Conservation (phyloP, 2,329 filamentous ascomycete genomes). For the Nigrospora osmanthi region DNA sequence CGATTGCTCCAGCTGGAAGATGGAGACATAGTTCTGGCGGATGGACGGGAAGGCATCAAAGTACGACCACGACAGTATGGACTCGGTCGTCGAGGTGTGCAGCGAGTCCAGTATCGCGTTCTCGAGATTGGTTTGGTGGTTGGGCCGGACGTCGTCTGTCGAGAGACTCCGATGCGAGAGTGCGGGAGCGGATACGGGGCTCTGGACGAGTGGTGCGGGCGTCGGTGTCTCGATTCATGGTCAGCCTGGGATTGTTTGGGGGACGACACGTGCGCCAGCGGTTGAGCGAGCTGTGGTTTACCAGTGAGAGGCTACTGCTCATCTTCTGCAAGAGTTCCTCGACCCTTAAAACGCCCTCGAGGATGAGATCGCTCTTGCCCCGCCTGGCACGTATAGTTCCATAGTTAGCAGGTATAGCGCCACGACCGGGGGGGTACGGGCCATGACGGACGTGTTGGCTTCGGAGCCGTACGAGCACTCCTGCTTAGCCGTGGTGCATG, state of each 20-base stretch:
- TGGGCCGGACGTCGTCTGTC: slow-evolving; percentile 1
- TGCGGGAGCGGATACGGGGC: slow-evolving; percentile 2
- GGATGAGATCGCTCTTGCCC: slow-evolving; percentile 42
- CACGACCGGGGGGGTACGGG: not conserved
- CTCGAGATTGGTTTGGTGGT: slow-evolving; percentile 23
- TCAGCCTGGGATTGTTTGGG: not conserved
- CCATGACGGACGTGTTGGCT: slow-evolving; percentile 32
- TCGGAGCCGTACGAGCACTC: slow-evolving; percentile 34
- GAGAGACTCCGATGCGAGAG: slow-evolving; percentile 5
- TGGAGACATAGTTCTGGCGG: slow-evolving; percentile 31
- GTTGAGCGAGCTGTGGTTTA: not conserved
- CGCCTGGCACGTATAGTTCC: slow-evolving; percentile 19
- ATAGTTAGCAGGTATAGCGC: not conserved
- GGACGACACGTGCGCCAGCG: not conserved
- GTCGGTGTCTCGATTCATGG: slow-evolving; percentile 6
- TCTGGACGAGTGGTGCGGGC: slow-evolving; percentile 1
- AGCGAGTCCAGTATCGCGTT: slow-evolving; percentile 41
- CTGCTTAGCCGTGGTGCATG: slow-evolving; percentile 25
- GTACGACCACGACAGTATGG: slow-evolving; percentile 42
- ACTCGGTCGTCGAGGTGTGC: slow-evolving; percentile 43
- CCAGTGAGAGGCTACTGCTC: slow-evolving; percentile 23
- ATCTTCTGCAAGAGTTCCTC: slow-evolving; percentile 38
- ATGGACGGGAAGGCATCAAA: slow-evolving; percentile 36
- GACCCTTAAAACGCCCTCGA: slow-evolving; percentile 40
- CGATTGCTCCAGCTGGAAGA: slow-evolving; percentile 39